phyloP scores from a whole-genome alignment of 2,329 filamentous ascomycete genomes.

The Microsporum canis region DNA sequence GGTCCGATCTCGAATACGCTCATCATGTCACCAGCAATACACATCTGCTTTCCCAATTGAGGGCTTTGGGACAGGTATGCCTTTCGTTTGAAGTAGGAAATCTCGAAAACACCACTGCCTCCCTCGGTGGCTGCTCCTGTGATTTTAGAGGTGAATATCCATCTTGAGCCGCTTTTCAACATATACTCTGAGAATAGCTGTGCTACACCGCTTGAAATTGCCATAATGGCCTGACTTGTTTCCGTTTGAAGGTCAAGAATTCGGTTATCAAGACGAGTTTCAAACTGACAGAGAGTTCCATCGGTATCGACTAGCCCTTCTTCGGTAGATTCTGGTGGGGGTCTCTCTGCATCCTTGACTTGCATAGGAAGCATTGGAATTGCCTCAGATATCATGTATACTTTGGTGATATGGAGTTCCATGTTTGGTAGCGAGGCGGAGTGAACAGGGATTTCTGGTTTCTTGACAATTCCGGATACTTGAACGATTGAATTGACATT shows the following conservation, averaged over 20 bases:
- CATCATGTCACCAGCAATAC: constrained; percentile 52
- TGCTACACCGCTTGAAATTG: constrained; percentile 54
- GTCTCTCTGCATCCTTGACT: constrained; percentile 42
- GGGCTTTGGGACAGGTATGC: constrained; percentile 58
- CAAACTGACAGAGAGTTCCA: constrained; percentile 60
- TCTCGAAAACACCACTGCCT: constrained; percentile 78
- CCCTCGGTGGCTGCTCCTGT: constrained; percentile 87
- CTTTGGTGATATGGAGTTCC: constrained; percentile 80
- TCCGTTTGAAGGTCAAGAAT: constrained; percentile 86
- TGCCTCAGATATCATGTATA: constrained; percentile 62
- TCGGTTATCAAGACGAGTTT: constrained; percentile 79
- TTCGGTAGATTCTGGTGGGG: constrained; percentile 34
- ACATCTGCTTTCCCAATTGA: constrained; percentile 58
- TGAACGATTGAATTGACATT: constrained; percentile 71
- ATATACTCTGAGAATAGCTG: constrained; percentile 71
- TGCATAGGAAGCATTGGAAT: constrained; percentile 51
- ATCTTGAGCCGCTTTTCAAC: constrained; percentile 59
- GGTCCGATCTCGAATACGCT: constrained; percentile 55
- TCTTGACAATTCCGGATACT: constrained; percentile 69
- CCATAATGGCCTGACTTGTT: constrained; percentile 80
- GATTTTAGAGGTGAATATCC: constrained; percentile 81
- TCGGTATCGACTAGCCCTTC: constrained; percentile 42
- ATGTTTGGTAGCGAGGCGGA: constrained; percentile 67
- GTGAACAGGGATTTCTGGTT: constrained; percentile 77
- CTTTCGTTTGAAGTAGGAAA: constrained; percentile 78